Conservation (phyloP, 2,329 filamentous ascomycete genomes). For the Exophiala mesophila region DNA sequence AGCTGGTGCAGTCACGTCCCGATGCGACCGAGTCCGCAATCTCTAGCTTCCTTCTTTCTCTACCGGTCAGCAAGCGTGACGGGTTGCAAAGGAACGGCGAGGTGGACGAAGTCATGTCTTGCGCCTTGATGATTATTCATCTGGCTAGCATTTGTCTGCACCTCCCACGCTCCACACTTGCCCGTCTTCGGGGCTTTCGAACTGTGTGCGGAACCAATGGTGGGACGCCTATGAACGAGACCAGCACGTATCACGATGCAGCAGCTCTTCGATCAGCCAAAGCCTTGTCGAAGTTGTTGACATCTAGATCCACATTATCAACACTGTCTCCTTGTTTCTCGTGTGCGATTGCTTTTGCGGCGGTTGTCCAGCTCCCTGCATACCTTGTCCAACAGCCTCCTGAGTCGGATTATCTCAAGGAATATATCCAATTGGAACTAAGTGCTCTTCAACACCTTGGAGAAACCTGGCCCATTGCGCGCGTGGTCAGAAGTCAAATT, state of each 20-base stretch:
- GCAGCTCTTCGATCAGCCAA: conserved; percentile 76
- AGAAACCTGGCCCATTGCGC: conserved; percentile 28
- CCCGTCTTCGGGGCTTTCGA: conserved; percentile 43
- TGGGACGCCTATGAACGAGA: background rate
- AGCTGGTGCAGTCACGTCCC: background rate
- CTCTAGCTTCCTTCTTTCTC: conserved; percentile 3
- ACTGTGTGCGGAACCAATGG: conserved; percentile 4
- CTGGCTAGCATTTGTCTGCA: conserved; percentile 65
- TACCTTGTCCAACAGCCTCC: conserved; percentile 52
- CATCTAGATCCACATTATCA: conserved; percentile 33
- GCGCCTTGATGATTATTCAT: conserved; percentile 33
- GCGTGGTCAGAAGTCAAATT: conserved; percentile 25
- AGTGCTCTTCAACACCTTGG: conserved; percentile 28
- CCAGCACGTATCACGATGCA: conserved; percentile 32
- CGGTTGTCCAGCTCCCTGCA: conserved; percentile 73
- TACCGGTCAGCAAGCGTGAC: background rate
- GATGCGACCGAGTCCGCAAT: conserved; percentile 1
- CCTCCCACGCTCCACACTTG: conserved; percentile 70
- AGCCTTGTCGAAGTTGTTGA: conserved; percentile 70
- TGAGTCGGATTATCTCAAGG: conserved; percentile 21
- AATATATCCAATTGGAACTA: conserved; percentile 27
- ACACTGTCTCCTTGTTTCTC: conserved; percentile 64
- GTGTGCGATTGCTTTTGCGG: conserved; percentile 70
- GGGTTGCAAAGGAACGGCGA: conserved; percentile 43
- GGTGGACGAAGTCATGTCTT: conserved; percentile 60